A percentile compares a stretch with the other conserved stretches of the same genome.
Conservation (phyloP, 2,329 filamentous ascomycete species). For the Fonsecaea erecta region DNA sequence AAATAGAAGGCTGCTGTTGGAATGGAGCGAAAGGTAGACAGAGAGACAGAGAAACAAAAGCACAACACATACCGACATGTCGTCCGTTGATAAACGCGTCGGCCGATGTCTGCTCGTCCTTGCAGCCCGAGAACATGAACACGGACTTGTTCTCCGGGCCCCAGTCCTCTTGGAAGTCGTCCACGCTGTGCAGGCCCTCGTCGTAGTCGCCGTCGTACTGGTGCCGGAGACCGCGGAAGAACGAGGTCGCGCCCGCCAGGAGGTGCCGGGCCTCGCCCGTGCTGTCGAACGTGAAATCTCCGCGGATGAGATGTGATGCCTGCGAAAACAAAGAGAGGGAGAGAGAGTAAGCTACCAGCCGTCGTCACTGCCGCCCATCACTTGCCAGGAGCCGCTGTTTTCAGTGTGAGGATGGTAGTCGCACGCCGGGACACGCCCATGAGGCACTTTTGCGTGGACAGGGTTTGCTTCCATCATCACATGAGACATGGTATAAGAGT, state of each 20-base stretch:
- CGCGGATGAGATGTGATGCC: conserved; percentile 49
- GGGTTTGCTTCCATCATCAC: too few relatives aligned
- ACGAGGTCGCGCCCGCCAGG: conserved; percentile 58
- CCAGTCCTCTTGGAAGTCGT: conserved; percentile 51
- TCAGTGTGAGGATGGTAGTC: too few relatives aligned
- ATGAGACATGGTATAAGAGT: too few relatives aligned
- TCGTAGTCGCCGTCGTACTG: conserved; percentile 50
- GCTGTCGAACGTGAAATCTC: conserved; percentile 50
- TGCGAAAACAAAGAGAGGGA: not conserved
- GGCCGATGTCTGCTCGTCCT: conserved; percentile 58
- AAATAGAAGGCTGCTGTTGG: too few relatives aligned
- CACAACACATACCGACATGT: conserved; percentile 33
- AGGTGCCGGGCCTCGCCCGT: conserved; percentile 58
- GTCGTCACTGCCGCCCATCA: too few relatives aligned
- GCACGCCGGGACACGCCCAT: too few relatives aligned
- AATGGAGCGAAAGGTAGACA: too few relatives aligned
- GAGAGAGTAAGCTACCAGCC: too few relatives aligned
- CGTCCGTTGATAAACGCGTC: conserved; percentile 54
- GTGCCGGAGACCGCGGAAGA: conserved; percentile 53
- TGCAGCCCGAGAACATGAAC: conserved; percentile 58
- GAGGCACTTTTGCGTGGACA: too few relatives aligned
- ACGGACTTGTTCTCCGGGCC: conserved; percentile 53
- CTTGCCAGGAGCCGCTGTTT: too few relatives aligned
- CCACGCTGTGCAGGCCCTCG: conserved; percentile 48
- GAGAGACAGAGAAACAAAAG: too few relatives aligned